These are phyloP conservation scores for Myochromella boudieri DNA, from an alignment of 768 basidiomycete genomes.

Conservation along the genomic window DNA sequence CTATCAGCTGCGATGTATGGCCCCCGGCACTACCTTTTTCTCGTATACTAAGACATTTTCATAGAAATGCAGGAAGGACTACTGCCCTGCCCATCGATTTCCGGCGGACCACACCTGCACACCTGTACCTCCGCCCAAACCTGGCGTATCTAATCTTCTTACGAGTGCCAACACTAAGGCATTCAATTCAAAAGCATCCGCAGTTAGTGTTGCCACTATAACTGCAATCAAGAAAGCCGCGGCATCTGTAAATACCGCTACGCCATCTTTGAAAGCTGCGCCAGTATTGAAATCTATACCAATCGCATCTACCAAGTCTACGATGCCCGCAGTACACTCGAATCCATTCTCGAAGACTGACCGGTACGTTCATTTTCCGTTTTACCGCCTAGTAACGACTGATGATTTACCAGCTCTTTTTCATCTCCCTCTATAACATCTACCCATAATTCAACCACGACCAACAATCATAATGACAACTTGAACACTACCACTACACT, in stretches of 20 bases:
- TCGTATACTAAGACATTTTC: not conserved
- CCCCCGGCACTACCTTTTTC: conserved; percentile 3
- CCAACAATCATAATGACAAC: conserved; percentile 10
- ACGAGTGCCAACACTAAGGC: conserved; percentile 39
- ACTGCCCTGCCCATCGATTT: conserved; percentile 80
- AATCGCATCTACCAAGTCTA: conserved; percentile 18
- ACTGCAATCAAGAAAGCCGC: conserved; percentile 34
- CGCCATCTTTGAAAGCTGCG: conserved; percentile 18
- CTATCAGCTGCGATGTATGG: conserved; percentile 75
- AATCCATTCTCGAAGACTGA: conserved; percentile 52
- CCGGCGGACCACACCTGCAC: conserved; percentile 68
- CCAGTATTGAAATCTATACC: conserved; percentile 14
- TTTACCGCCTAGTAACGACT: conserved; percentile 47
- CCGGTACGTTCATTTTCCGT: conserved; percentile 54
- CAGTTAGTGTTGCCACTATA: conserved; percentile 24
- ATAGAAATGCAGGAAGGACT: conserved; percentile 71
- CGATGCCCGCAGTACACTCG: conserved; percentile 15
- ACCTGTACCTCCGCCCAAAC: conserved; percentile 17
- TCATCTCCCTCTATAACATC: conserved; percentile 24
- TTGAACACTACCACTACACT: conserved; percentile 22
- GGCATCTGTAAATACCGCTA: conserved; percentile 22
- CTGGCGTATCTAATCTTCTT: conserved; percentile 14
- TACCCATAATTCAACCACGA: conserved; percentile 10
- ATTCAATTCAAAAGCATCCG: conserved; percentile 36
- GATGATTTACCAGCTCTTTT: conserved; percentile 61